Conservation (phyloP, 2,329 filamentous ascomycete genomes). For the Colletotrichum eremochloae region DNA sequence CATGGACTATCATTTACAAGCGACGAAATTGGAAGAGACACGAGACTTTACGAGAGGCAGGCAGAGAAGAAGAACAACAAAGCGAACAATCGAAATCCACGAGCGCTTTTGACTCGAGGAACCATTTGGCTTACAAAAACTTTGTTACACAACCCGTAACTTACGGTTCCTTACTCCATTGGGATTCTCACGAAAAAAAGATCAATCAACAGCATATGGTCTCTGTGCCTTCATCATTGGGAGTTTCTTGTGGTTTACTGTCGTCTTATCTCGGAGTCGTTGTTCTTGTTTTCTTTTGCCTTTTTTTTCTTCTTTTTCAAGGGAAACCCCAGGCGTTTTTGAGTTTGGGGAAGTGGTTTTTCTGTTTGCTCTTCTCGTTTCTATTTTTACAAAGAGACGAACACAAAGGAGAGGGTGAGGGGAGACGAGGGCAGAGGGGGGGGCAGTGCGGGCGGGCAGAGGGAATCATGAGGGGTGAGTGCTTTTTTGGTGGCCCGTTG, state of each 20-base stretch:
- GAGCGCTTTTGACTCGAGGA: constrained; percentile 12
- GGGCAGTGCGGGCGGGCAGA: background rate
- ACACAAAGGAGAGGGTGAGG: constrained; percentile 2
- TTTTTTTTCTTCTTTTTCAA: background rate
- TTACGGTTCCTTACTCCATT: constrained; percentile 1
- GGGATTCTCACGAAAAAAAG: constrained; percentile 37
- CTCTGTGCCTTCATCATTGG: constrained; percentile 40
- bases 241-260: constrained; percentile 33
- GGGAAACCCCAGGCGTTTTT: constrained; percentile 34
- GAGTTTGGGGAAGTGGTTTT: constrained; percentile 29
- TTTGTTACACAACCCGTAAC: constrained; percentile 10
- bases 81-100: constrained; percentile 12
- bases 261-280: background rate
- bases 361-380: background rate
- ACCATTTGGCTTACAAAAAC: constrained; percentile 8
- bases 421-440: background rate
- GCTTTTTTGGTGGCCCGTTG: constrained; percentile 2
- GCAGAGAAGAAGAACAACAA: background rate
- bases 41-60: constrained; percentile 5
- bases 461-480: background rate
- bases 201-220: constrained; percentile 36
- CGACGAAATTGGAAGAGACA: constrained; percentile 31
- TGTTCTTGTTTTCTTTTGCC: background rate
- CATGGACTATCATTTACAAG: constrained; percentile 31
- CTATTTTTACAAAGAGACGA: constrained; percentile 26